phyloP scores from a whole-genome alignment of 2,329 filamentous ascomycete genomes.

The Nemania serpens region DNA sequence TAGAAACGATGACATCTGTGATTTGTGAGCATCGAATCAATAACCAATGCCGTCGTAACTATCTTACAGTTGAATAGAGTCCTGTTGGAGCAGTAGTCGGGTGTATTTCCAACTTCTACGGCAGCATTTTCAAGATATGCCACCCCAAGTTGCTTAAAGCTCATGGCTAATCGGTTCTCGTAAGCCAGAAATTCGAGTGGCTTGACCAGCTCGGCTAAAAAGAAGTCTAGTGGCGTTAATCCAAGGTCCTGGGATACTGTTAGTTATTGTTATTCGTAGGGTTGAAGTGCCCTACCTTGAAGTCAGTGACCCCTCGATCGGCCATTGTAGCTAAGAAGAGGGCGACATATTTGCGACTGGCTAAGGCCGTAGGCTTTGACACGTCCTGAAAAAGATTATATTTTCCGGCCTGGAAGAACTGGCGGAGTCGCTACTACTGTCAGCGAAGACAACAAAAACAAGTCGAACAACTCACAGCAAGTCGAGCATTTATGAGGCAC shows the following conservation, averaged over 20 bases:
- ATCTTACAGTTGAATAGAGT: constrained; percentile 54
- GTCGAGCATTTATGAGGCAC: constrained; percentile 50
- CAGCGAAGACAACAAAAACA: constrained; percentile 27
- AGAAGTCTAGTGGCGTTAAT: constrained; percentile 55
- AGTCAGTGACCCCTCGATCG: constrained; percentile 52
- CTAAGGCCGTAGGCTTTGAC: constrained; percentile 46
- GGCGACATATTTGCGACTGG: constrained; percentile 51
- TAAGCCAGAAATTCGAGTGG: constrained; percentile 52
- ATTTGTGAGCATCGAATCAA: constrained; percentile 10
- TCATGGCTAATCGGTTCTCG: constrained; percentile 55
- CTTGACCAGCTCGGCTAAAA: constrained; percentile 57
- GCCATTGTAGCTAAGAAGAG: constrained; percentile 59
- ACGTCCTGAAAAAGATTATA: constrained; percentile 55
- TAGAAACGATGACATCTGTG: constrained; percentile 49
- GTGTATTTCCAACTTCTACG: constrained; percentile 43
- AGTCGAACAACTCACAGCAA: constrained; percentile 43
- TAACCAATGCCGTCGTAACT: neutral
- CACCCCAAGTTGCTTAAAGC: constrained; percentile 49
- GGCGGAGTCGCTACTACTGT: constrained; percentile 45
- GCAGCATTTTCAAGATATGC: constrained; percentile 50
- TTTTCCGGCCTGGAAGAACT: constrained; percentile 53
- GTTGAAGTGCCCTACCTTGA: constrained; percentile 42
- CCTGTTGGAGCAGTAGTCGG: constrained; percentile 55
- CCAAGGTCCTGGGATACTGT: constrained; percentile 45
- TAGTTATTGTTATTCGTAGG: constrained; percentile 9